Percentiles rank a stretch among this genome's conserved stretches.
Evolutionary conservation across 1,139 yeast genomes (phyloP).

Genomic region (Candida sanyaensis): DNA sequence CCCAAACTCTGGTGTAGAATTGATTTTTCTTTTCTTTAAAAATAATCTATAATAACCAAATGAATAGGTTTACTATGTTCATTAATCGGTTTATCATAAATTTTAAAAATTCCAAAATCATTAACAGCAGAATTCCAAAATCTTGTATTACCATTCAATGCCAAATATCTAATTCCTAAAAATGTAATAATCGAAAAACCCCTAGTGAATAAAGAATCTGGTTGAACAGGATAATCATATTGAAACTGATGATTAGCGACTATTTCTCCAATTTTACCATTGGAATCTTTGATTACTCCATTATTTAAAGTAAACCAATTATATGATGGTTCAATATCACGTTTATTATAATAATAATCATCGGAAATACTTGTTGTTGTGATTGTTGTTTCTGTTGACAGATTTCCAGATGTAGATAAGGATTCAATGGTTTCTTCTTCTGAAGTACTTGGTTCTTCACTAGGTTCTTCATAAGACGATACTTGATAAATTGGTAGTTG

Average conservation of each 20-base stretch:
- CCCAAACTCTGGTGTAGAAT: too few species aligned
- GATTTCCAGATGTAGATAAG: background rate
- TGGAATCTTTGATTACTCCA: constrained; percentile 39
- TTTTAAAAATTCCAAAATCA: constrained; percentile 7
- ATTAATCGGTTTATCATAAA: constrained; percentile 9
- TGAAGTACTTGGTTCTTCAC: background rate
- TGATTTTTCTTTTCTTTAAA: too few species aligned
- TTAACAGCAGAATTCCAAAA: constrained; percentile 12
- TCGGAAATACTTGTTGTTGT: background rate
- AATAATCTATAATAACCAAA: constrained; percentile 4
- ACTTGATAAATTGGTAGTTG: background rate
- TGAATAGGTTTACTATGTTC: constrained; percentile 5
- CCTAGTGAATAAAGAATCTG: constrained; percentile 10
- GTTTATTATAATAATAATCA: background rate
- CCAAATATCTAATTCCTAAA: constrained; percentile 22
- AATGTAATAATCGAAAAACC: constrained; percentile 19
- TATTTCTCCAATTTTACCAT: constrained; percentile 44
- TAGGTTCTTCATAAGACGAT: background rate
- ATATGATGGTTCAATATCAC: background rate
- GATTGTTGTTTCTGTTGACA: background rate
- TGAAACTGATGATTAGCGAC: constrained; percentile 51
- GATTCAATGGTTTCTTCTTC: background rate
- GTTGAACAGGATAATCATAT: constrained; percentile 51
- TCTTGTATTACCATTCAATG: constrained; percentile 9
- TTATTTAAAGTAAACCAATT: constrained; percentile 45